Conservation (phyloP, 1,284 basidiomycete species). For the Abortiporus biennis region DNA sequence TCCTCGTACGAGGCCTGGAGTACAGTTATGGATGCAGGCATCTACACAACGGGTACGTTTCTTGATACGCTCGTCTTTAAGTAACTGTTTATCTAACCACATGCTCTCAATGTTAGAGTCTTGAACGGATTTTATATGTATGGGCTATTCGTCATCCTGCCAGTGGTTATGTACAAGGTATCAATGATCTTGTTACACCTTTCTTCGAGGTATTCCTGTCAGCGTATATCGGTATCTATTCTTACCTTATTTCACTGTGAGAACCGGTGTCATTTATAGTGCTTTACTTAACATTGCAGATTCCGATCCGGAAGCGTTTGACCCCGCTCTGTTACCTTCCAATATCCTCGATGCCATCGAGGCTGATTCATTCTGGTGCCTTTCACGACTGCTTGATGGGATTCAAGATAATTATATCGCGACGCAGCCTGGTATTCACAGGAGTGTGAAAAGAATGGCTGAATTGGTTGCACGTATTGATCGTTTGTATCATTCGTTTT, state of each 20-base stretch:
- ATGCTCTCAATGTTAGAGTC: constrained; percentile 50
- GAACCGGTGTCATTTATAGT: no score
- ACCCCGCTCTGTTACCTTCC: constrained; percentile 69
- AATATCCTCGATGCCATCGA: constrained; percentile 78
- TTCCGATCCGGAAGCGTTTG: constrained; percentile 83
- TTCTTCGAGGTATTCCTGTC: constrained; percentile 94
- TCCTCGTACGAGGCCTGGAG: constrained; percentile 89
- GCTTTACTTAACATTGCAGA: constrained; percentile 36
- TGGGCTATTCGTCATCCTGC: constrained; percentile 98
- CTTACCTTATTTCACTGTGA: no score
- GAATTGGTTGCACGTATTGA: constrained; percentile 91
- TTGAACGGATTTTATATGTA: constrained; percentile 92
- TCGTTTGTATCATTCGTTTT: constrained; percentile 40
- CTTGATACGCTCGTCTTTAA: constrained; percentile 1
- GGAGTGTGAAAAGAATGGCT: constrained; percentile 88
- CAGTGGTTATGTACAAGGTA: constrained; percentile 95
- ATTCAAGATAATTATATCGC: constrained; percentile 98
- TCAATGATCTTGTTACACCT: constrained; percentile 94
- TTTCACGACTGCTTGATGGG: constrained; percentile 88
- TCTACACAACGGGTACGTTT: constrained; percentile 76
- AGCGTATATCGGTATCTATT: constrained; percentile 74
- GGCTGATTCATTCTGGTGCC: constrained; percentile 96
- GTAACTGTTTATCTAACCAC: constrained; percentile 11
- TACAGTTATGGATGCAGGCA: constrained; percentile 83
- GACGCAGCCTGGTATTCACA: constrained; percentile 90